Base-by-base conservation (phyloP, 2,329 filamentous ascomycete genomes). In the Botrytis fabae region DNA sequence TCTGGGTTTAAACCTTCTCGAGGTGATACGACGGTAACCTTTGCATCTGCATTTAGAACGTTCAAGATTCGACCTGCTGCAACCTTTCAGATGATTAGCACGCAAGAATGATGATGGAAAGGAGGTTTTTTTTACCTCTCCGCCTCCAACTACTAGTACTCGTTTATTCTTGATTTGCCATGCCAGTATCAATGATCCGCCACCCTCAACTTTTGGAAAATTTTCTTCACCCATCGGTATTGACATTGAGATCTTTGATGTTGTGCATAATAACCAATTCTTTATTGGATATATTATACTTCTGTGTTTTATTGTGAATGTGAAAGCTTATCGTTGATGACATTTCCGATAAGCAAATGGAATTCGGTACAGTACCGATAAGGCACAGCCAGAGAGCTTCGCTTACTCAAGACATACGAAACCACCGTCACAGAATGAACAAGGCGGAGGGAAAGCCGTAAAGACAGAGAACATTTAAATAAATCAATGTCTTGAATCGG, bases 11-110 rank as follows among this genome's bases (percentile, higher is more conserved):
- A 88, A 70, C 95, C 94, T 7, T 90, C 85, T 69, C 88, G 83
- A 1, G 96, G 96, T 75, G 91, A 93, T 42, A 98, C 89, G 75
- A 98, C 91, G 32, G 92, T 95, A 72, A 99, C 93, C 81, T 89
- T 89, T 80, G 95, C 96, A 80, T 98, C 95, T 82, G 96, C 96
- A 81, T 98, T 97, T 83, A 98, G 93, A 75, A 95, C 91, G 83
- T 97, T 93, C 74, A 98, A 87, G 79, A 99, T 97, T 75, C 96
- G 93, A 72, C 95, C 95, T 72, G 96, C 95, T 74, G 96, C 96
- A 76, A 99, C 96, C 96, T 98, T 82, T 74, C 75, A n/a, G 32
- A 69, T 25, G 57, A 72, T 82, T 78, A 78, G 75, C 18, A 35
- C 12, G n/a, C 60, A 54, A 59, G 20, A 66, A 61, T 73, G 22